Evolutionary conservation across 768 basidiomycete species (phyloP), one percentile per base, ranked within the genome.

Genomic region (Galerina marginata): DNA sequence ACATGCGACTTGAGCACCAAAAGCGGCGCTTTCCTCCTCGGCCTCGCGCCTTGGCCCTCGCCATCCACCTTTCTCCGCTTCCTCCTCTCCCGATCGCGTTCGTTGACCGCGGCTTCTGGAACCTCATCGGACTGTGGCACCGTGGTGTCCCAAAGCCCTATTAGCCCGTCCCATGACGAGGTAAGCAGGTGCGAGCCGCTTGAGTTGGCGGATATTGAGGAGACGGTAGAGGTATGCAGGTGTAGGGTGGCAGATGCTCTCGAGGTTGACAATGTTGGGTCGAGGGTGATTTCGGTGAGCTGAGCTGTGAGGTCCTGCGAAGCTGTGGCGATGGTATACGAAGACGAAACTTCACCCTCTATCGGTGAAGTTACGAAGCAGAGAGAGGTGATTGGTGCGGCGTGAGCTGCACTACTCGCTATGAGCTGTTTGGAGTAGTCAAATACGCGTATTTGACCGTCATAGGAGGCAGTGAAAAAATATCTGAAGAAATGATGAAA

Each of bases 1-100:
- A 88, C 88, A 72, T 99, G 97, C 0, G 91, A 93, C 64, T 91
- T 89, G 56, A 99, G 80, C 2, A 94, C 90, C 4, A 77, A 74
- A 5, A 83, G 65, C 0, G 96, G 95, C 0, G 85, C 89, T 69
- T 92, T 91, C 55, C 87, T 77, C 65, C 77, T 83, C 6, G 80
- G 74, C 26, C 75, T 76, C 9, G 67, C 67, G 2, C 72, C 39
- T 3, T 72, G 36, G 2, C 25, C 23, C 40, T 38, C 72, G 11
- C 73, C 79, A 38, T 77, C 78, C 16, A 86, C 70, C 64, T 85
- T 89, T 45, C 91, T 78, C 69, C 94, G 88, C 72, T 90, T 92
- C 55, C 77, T 79, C 20, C 82, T 77, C n/a, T 80, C 78, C 46
- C 72, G 4, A 29, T 58, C 61, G n/a, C 56, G 71, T 14, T 73